Conservation (phyloP, 2,329 filamentous ascomycete genomes). For the Davidsoniella eucalypti region DNA sequence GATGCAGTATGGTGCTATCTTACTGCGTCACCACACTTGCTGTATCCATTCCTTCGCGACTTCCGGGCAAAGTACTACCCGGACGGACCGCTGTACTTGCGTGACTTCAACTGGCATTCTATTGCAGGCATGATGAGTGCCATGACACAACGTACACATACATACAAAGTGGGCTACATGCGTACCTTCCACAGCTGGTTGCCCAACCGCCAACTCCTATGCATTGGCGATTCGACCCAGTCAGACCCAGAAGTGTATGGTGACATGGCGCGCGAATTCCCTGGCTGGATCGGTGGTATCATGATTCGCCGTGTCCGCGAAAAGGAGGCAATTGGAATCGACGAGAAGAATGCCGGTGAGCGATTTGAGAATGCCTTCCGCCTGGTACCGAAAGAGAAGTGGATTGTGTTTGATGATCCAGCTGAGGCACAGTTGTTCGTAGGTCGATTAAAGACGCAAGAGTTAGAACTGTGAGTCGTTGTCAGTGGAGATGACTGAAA, state of each 20-base stretch:
- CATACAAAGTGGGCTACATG: constrained; percentile 74
- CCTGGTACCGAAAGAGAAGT: constrained; percentile 50
- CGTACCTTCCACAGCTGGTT: constrained; percentile 64
- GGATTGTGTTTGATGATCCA: constrained; percentile 72
- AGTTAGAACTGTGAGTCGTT: not conserved
- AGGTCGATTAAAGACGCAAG: not conserved
- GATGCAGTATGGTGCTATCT: constrained; percentile 79
- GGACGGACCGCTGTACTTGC: constrained; percentile 63
- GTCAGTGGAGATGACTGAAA: not conserved
- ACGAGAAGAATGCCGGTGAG: constrained; percentile 54
- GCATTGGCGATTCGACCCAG: constrained; percentile 82
- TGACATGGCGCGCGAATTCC: constrained; percentile 51
- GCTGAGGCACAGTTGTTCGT: constrained; percentile 17
- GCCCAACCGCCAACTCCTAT: constrained; percentile 62
- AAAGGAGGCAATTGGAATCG: constrained; percentile 50
- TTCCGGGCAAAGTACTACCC: constrained; percentile 62
- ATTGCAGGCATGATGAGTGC: constrained; percentile 62
- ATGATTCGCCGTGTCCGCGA: constrained; percentile 73
- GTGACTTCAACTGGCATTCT: constrained; percentile 76
- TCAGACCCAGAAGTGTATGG: constrained; percentile 83
- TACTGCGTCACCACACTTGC: constrained; percentile 83
- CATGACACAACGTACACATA: constrained; percentile 63
- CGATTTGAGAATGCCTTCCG: constrained; percentile 75
- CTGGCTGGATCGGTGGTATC: constrained; percentile 67
- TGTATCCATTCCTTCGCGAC: constrained; percentile 68